phyloP scores from a whole-genome alignment of 2,329 filamentous ascomycete species.

The Colletotrichum sp. region DNA sequence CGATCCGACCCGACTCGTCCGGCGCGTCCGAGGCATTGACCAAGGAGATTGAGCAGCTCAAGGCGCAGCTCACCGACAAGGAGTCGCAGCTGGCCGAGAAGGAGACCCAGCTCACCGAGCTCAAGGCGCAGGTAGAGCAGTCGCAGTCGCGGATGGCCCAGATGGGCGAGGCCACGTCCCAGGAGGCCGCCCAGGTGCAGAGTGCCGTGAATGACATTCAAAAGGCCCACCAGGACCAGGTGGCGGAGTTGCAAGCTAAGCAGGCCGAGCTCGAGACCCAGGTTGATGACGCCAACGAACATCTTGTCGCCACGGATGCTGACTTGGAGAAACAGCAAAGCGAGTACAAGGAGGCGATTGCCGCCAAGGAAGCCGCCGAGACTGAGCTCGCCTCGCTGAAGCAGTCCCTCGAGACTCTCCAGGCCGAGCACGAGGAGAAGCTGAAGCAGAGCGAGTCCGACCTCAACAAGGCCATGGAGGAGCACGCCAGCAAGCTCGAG shows the following conservation, averaged over 20 bases:
- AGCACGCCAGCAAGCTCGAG: conserved; percentile 55
- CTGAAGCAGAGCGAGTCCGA: conserved; percentile 41
- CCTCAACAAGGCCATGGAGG: conserved; percentile 44
- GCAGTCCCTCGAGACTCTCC: conserved; percentile 52
- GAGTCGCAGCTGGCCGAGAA: conserved; percentile 63
- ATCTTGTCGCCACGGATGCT: conserved; percentile 55
- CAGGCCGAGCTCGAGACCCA: conserved; percentile 52
- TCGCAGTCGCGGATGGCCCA: conserved; percentile 62
- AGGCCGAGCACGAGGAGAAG: conserved; percentile 44
- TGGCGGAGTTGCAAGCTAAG: conserved; percentile 55
- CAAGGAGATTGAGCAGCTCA: conserved; percentile 66
- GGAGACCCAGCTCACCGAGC: conserved; percentile 60
- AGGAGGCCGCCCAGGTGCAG: conserved; percentile 41
- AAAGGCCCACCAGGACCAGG: conserved; percentile 43
- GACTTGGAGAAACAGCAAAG: conserved; percentile 56
- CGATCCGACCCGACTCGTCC: conserved; percentile 36
- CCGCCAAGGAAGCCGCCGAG: conserved; percentile 54
- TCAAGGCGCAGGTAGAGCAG: conserved; percentile 61
- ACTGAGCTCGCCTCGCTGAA: conserved; percentile 54
- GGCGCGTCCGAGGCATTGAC: conserved; percentile 45
- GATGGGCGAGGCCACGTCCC: conserved; percentile 56
- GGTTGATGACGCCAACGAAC: conserved; percentile 53
- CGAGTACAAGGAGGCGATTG: conserved; percentile 53
- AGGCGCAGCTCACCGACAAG: conserved; percentile 62
- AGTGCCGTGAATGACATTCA: conserved; percentile 24